phyloP scores from a whole-genome alignment of 257 asterid genomes.

The Forsythia viridissima region DNA sequence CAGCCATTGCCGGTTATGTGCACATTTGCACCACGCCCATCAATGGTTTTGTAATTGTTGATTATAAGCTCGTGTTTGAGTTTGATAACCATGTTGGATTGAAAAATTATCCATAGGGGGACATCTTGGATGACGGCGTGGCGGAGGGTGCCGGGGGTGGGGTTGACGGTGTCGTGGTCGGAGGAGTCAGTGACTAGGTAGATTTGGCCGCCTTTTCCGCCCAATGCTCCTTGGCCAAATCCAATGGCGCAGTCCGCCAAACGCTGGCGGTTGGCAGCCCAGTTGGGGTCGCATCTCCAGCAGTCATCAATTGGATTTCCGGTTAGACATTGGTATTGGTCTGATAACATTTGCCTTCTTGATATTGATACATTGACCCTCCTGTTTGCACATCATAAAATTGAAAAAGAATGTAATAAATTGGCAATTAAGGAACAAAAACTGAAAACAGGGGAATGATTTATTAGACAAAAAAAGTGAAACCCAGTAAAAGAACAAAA shows the following conservation, averaged over 20 bases:
- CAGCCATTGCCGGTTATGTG: conserved; percentile 88
- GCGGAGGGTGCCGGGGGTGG: conserved; percentile 84
- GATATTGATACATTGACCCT: conserved; percentile 62
- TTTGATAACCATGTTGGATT: conserved; percentile 63
- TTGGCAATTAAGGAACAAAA: not conserved
- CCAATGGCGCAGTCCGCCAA: conserved; percentile 85
- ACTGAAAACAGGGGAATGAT: conserved; percentile 26
- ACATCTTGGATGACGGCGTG: conserved; percentile 83
- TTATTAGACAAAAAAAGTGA: conserved; percentile 32
- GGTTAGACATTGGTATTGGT: conserved; percentile 67
- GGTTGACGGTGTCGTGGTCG: conserved; percentile 62
- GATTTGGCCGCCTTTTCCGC: conserved; percentile 78
- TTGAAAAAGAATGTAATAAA: not conserved
- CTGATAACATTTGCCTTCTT: conserved; percentile 45
- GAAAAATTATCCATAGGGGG: conserved; percentile 82
- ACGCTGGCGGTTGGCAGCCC: conserved; percentile 71
- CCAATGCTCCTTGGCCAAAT: conserved; percentile 65
- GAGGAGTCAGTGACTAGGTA: conserved; percentile 81
- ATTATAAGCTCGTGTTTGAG: conserved; percentile 80
- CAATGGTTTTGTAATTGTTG: conserved; percentile 70
- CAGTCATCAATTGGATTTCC: conserved; percentile 98
- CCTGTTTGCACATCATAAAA: conserved; percentile 36
- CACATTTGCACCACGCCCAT: conserved; percentile 82
- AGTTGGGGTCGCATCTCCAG: conserved; percentile 86
- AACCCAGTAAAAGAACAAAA: conserved; percentile 5